Evolutionary conservation across 2,329 filamentous ascomycete genomes (phyloP).

Genomic region (Calonectria henricotiae): DNA sequence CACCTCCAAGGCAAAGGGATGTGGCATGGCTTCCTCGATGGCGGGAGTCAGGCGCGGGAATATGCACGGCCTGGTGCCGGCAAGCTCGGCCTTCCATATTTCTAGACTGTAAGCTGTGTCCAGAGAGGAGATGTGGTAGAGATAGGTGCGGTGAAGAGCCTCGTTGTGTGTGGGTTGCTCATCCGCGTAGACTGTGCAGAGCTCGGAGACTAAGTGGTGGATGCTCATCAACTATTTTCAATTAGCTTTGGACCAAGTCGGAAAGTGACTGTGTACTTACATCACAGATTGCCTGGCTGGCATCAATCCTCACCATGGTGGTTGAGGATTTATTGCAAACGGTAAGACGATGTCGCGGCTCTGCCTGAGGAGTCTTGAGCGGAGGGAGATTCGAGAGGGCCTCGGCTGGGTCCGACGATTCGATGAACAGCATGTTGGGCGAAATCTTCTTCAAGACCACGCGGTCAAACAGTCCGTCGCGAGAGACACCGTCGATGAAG

Average conservation of each 20-base stretch:
- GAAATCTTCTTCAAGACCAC: slow-evolving; percentile 66
- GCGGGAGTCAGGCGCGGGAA: slow-evolving; percentile 62
- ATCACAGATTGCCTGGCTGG: slow-evolving; percentile 69
- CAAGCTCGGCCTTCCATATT: slow-evolving; percentile 65
- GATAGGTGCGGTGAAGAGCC: slow-evolving; percentile 48
- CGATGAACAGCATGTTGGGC: slow-evolving; percentile 70
- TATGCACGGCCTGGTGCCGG: slow-evolving; percentile 60
- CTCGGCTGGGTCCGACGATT: slow-evolving; percentile 60
- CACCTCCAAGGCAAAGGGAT: slow-evolving; percentile 62
- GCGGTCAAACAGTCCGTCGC: slow-evolving; percentile 67
- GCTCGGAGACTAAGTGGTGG: slow-evolving; percentile 64
- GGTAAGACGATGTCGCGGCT: slow-evolving; percentile 67
- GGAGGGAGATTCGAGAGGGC: slow-evolving; percentile 62
- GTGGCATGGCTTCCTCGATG: slow-evolving; percentile 53
- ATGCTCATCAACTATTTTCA: slow-evolving; percentile 57
- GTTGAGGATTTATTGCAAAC: slow-evolving; percentile 65
- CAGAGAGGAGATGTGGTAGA: slow-evolving; percentile 51
- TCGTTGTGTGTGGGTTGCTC: slow-evolving; percentile 52
- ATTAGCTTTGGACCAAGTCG: neutral
- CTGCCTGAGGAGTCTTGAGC: slow-evolving; percentile 57
- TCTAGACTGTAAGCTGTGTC: slow-evolving; percentile 58
- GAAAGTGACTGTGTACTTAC: slow-evolving; percentile 42
- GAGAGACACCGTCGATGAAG: slow-evolving; percentile 68
- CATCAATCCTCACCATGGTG: slow-evolving; percentile 67
- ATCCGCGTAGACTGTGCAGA: slow-evolving; percentile 64